Evolutionary conservation across 139 green algal genomes (phyloP), one percentile per base, ranked within the genome.

Genomic region (Gonium pectorale): DNA sequence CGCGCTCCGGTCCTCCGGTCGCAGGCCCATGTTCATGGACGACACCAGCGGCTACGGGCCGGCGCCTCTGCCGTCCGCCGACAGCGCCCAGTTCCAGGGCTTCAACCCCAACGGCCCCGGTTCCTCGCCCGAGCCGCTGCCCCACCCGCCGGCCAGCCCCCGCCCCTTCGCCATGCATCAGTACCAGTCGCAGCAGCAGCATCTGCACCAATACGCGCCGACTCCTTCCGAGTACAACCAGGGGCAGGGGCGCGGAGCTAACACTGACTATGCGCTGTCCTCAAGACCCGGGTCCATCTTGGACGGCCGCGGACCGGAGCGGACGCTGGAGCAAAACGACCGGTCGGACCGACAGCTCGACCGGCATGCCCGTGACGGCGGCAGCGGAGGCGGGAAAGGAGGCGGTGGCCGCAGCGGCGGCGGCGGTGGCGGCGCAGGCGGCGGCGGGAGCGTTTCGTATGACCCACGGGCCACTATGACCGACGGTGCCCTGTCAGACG

Each of bases 1-100:
- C n/a, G n/a, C n/a, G n/a, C n/a, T n/a, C n/a, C n/a, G n/a, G n/a
- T n/a, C n/a, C n/a, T n/a, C n/a, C n/a, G 13, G 13, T 54, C 62
- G 29, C 68, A 77, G 68, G 29, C 68, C 68, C 41, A 77, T 77
- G 68, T 77, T 77, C 19, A 41, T 77, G 3, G 67, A 73, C 21
- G 40, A 77, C 11, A 44, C 27, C 5, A 11, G 8, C 38, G 67
- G 38, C 22, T 22, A 38, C 38, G 29, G 43, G 5, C 46, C 46
- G 46, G 13, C 46, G 11, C 46, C 11, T 24, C 46, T 24, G 46
- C 46, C 46, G 15, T 29, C n/a, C 62, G n/a, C 5, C n/a, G n/a
- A 17, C 62, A 26, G 62, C n/a, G 62, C 9, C 62, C 62, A 68
- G 29, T 68, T 41, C 62, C 62, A 68, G n/a, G 62, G 62, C 62